Evolutionary conservation across 2,329 filamentous ascomycete species (phyloP), one percentile per base, ranked within the genome.

Genomic region (Elsinoe necatrix): DNA sequence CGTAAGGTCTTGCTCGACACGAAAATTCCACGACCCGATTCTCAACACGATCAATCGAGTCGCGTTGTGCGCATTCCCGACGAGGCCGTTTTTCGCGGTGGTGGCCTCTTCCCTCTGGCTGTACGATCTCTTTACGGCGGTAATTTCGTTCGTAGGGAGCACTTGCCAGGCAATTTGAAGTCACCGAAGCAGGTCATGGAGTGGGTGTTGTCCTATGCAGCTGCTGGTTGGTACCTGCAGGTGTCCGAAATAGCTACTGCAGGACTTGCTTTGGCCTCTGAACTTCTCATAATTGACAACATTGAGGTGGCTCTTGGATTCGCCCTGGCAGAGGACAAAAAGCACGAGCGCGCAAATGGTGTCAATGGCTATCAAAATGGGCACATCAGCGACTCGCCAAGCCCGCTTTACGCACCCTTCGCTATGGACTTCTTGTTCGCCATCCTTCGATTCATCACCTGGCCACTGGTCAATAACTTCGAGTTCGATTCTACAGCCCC

Each of bases 241-340:
- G 29, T 56, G 8, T 37, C 54, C 6, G 54, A 56, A 27, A 48
- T 56, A 5, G 54, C 29, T 5, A 47, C 42, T 14, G 54, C 54
- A n/a, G 54, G 54, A 16, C 29, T 56, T 11, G 27, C 31, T 21
- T n/a, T 56, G 18, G 54, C 54, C 16, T 31, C 54, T 7, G 54
- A 56, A 14, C 23, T 56, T 4, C 42, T 56, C 8, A 37, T 56
- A 4, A 42, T 45, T 16, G 54, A 56, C 27, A 56, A 56, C 14
- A n/a, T 56, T 12, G 54, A 56, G 27, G 54, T 56, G n/a, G 54
- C 54, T n/a, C 54, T 56, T 18, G 54, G 31, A 14, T 56, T 56
- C 27, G 54, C 54, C 1, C 29, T 56, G 12, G 48, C 48, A 9
- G 20, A 20, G 48, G 21, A 25, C n/a, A 50, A 16, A n/a, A 43